phyloP scores from a whole-genome alignment of 257 asterid genomes.

The Solanum chaucha region DNA sequence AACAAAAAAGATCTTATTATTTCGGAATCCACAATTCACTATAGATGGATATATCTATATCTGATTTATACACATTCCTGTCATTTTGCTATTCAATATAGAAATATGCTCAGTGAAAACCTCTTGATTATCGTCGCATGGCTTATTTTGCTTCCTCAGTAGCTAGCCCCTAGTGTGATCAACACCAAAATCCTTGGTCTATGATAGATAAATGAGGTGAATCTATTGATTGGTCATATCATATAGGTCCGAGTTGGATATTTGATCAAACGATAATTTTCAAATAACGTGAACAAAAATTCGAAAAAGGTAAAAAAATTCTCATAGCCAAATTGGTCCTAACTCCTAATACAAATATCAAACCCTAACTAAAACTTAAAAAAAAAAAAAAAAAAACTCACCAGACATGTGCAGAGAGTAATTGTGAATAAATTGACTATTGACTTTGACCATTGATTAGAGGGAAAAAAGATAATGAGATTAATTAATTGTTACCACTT shows the following conservation, averaged over 20 bases:
- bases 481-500: not conserved
- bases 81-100: no score
- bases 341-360: not conserved
- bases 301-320: no score
- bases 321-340: no score
- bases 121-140: not conserved
- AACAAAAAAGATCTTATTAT: no score
- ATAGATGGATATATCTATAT: no score
- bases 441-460: not conserved
- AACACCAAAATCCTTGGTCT: not conserved
- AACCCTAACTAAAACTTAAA: not conserved
- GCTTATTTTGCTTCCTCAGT: not conserved
- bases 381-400: not conserved
- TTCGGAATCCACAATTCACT: not conserved
- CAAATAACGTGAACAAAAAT: no score
- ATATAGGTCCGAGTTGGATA: fast-evolving
- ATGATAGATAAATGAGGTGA: not conserved
- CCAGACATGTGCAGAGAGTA: not conserved
- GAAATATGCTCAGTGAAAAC: no score
- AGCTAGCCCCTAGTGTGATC: not conserved
- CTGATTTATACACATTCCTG: no score
- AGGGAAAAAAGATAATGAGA: not conserved
- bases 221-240: no score
- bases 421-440: not conserved
- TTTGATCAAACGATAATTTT: no score